Percentiles rank a stretch among this genome's conserved stretches.
Evolutionary conservation across 306 rosid genomes (phyloP).

Genomic region (Fragaria vesca): DNA sequence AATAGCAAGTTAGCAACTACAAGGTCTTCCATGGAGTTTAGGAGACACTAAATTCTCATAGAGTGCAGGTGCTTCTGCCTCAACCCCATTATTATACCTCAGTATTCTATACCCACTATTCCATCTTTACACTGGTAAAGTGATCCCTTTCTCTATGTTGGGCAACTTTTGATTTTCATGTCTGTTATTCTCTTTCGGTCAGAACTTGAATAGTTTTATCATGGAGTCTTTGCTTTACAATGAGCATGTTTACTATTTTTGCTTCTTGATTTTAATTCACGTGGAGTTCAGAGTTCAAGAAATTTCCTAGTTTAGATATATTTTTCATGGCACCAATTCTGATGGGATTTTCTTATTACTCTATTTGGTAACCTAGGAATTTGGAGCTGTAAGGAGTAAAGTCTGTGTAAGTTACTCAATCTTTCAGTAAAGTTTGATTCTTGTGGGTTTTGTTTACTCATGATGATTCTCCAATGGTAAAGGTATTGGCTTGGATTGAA

Average conservation of each 20-base stretch:
- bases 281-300: slow-evolving; percentile 36
- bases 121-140: slow-evolving; percentile 39
- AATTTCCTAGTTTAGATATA: slow-evolving; percentile 22
- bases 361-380: slow-evolving; percentile 18
- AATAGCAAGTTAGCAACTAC: slow-evolving; percentile 49
- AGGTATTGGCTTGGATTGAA: slow-evolving; percentile 13
- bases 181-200: slow-evolving; percentile 16
- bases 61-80: slow-evolving; percentile 30
- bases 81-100: slow-evolving; percentile 28
- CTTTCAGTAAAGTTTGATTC: background rate
- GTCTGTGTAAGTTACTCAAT: slow-evolving; percentile 12
- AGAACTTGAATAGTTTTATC: slow-evolving; percentile 33
- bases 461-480: slow-evolving; percentile 15
- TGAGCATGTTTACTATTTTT: slow-evolving; percentile 29
- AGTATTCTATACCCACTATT: slow-evolving; percentile 25
- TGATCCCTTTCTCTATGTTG: slow-evolving; percentile 26
- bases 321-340: slow-evolving; percentile 12
- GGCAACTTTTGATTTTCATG: slow-evolving; percentile 33
- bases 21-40: slow-evolving; percentile 55
- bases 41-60: slow-evolving; percentile 27
- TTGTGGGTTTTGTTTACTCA: slow-evolving; percentile 3
- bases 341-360: background rate
- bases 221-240: slow-evolving; percentile 27
- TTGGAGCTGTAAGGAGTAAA: slow-evolving; percentile 16
- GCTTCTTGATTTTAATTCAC: slow-evolving; percentile 30